Percentiles rank a stretch among this genome's conserved stretches.
Evolutionary conservation across 2,329 filamentous ascomycete genomes (phyloP).

Genomic region (Albophoma yamanashiensis): DNA sequence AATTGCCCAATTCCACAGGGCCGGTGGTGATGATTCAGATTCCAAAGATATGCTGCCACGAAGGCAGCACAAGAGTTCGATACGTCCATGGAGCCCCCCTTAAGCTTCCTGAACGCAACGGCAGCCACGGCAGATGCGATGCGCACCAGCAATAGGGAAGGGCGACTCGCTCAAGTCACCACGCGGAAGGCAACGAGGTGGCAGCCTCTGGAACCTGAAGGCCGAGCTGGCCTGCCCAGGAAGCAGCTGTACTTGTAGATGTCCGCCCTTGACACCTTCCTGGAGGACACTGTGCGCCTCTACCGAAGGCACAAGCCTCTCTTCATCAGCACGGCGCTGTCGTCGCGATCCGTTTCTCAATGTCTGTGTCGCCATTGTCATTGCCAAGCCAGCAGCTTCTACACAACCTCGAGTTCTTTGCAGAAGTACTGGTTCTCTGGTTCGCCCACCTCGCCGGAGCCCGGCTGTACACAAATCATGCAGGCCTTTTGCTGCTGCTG

Average conservation of each 20-base stretch:
- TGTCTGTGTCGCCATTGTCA: neutral
- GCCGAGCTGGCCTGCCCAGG: neutral
- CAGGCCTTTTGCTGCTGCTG: slow-evolving; percentile 15
- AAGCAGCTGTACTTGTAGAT: neutral
- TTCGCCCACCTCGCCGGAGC: neutral
- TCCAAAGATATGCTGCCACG: neutral
- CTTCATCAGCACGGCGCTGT: neutral
- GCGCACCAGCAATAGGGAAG: neutral
- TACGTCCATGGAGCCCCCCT: neutral
- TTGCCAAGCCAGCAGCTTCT: neutral
- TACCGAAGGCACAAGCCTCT: neutral
- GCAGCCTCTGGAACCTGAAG: neutral
- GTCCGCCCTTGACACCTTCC: neutral
- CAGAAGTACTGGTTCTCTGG: neutral
- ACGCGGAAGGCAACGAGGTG: neutral
- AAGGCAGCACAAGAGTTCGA: neutral
- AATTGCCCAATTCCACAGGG: neutral
- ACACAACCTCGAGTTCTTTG: no score
- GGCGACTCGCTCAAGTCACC: neutral
- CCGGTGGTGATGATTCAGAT: neutral
- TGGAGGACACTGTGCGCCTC: neutral
- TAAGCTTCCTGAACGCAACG: neutral
- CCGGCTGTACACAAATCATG: slow-evolving; percentile 3
- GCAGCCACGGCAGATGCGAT: neutral
- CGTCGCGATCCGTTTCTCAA: neutral